Evolutionary conservation across 2,329 filamentous ascomycete species (phyloP).

Genomic region (Colletotrichum sp.): DNA sequence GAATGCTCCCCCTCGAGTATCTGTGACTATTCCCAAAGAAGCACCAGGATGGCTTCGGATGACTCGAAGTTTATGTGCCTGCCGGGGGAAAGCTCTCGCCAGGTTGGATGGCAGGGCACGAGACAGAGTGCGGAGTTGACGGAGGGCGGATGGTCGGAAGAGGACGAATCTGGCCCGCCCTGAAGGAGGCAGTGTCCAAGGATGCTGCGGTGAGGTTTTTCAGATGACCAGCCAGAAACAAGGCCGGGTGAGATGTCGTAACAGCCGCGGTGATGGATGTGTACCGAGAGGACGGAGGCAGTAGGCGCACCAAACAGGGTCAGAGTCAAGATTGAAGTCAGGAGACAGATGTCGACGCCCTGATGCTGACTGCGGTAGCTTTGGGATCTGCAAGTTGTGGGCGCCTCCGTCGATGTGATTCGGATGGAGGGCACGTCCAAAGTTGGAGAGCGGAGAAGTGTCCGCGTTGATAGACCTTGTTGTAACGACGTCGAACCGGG

Average conservation of each 20-base stretch:
- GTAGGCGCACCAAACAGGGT: not conserved
- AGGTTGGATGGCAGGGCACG: not conserved
- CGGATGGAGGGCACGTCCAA: not conserved
- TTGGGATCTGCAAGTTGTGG: slow-evolving; percentile 2
- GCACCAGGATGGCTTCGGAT: not conserved
- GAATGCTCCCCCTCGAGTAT: not conserved
- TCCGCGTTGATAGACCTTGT: not conserved
- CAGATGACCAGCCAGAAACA: not conserved
- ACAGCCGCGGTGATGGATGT: not conserved
- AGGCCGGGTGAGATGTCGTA: not conserved
- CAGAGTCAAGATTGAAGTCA: not conserved
- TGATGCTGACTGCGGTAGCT: not conserved
- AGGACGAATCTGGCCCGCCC: not conserved
- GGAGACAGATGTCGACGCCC: not conserved
- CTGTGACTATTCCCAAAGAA: not conserved
- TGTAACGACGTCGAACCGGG: not conserved
- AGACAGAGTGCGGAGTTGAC: not conserved
- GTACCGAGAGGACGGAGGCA: not conserved
- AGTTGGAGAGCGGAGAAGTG: not conserved
- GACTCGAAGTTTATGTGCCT: slow-evolving; percentile 5
- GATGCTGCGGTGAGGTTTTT: not conserved
- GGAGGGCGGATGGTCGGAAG: not conserved
- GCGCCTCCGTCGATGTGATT: not conserved
- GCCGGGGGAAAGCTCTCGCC: not conserved
- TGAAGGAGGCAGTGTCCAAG: not conserved